Conservation (phyloP, 2,329 filamentous ascomycete species). For the Colletotrichum higginsianum region DNA sequence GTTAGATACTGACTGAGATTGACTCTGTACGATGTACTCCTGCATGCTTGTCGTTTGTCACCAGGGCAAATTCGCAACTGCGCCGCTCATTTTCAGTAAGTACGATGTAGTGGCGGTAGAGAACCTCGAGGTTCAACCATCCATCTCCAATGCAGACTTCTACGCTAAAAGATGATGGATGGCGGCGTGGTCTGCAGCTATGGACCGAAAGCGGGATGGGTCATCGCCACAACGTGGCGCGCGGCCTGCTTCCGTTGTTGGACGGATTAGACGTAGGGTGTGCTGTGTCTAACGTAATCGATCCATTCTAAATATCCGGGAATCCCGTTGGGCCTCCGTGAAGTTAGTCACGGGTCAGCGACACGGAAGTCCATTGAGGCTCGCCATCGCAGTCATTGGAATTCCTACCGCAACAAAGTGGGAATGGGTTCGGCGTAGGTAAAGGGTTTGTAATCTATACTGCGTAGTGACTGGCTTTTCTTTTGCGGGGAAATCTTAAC, state of each 20-base stretch:
- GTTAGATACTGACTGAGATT: neutral
- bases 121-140: neutral
- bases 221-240: neutral
- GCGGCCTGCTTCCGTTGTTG: neutral
- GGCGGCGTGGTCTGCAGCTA: neutral
- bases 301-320: neutral
- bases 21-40: neutral
- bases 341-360: neutral
- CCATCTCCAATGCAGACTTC: neutral
- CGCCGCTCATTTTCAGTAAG: neutral
- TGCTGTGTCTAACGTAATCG: neutral
- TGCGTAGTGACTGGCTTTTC: too few relatives aligned
- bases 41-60: neutral
- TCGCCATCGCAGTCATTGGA: too few relatives aligned
- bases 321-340: neutral
- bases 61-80: neutral
- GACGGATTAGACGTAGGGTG: neutral
- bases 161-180: conserved; percentile 8
- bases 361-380: neutral
- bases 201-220: neutral
- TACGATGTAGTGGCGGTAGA: neutral
- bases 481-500: too few relatives aligned
- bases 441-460: too few relatives aligned
- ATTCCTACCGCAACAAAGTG: neutral
- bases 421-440: neutral